Base-by-base conservation (phyloP, 129 eudicot genomes). In the Kitagawia praeruptora region DNA sequence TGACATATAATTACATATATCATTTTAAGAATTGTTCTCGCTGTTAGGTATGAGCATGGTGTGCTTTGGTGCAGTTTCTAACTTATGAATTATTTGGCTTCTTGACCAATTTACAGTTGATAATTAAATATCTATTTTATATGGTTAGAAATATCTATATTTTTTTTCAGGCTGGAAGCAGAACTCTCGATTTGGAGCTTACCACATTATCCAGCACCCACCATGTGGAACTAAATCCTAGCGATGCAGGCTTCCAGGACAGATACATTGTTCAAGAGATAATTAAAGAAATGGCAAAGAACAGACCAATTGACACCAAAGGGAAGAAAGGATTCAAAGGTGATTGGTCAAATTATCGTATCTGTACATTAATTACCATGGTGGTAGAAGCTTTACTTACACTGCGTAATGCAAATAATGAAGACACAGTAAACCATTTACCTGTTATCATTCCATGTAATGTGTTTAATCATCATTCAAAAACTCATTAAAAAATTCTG, bases 231-330 rank as follows among this genome's bases (percentile, higher is more conserved):
- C 79, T 94, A 76, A 94, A 89, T 82, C 98, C 98, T 11, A 89
- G 97, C 81, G 98, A 94, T 80, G 98, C 96, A 40, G 98, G 98
- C 49, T 94, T 92, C 64, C 98, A 92, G 70, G 98, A 94, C 77
- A 88, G 98, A 25, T 94, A 94, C 84, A 85, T 94, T 37, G 98
- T 94, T 75, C 98, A 94, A 84, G 98, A 94, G 81, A 86, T 94
- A 38, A 94, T 94, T n/a, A 92, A 94, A 85, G 98, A 91, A 79
- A 94, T 94, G 98, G 98, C 98, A 2, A 94, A 89, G 84, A 92
- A 94, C 85, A 84, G 97, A 76, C 98, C 97, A 21, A 87, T 94
- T 80, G 97, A 92, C 85, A 77, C 92, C 49, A 94, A 92, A 86
- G 98, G 98, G 67, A 92, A 88, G 84, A 92, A 83, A 87, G 90